Evolutionary conservation across 106 monocot species (phyloP), one percentile per base, ranked within the genome.

Genomic region (Platanthera zijinensis): DNA sequence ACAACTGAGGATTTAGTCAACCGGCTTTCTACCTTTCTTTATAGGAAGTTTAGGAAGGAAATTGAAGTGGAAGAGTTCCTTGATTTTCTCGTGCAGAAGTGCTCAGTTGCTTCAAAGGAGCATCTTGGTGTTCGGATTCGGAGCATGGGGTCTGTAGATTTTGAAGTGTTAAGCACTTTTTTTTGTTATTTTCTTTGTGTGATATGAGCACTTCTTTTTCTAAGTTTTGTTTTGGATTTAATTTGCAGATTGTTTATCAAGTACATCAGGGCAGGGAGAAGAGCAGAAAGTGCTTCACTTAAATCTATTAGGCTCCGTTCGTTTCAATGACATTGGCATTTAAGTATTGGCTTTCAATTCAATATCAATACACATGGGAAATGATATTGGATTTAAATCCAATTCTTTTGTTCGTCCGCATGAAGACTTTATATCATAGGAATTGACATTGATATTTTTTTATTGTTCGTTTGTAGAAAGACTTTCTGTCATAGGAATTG

Each of bases 41-140:
- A 83, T 7, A 74, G 17, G 32, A 19, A 13, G 13, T 69, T 32
- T 53, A 49, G 18, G 13, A 74, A 78, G 83, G 78, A 78, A 48
- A 48, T 83, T 19, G 56, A 6, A 6, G 74, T 74, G 10, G 78
- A 78, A 56, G 78, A 83, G 67, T 83, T 78, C 49, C 67, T 83
- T 45, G 74, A 78, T 68, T 83, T 68, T 56, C 69, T 78, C 9
- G 50, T 78, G 74, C 13, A 74, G 25, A 83, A 83, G 57, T 71
- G 70, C 57, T 75, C 69, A n/a, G 76, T 81, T 69, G 15, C 74
- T 9, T 8, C 74, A 47, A 74, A 67, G 53, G 82, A 77, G 49
- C 51, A 77, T 13, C 66, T 82, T 21, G 82, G 82, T 7, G 82
- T 82, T 59, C 50, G 82, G 45, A 74, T 82, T 64, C 82, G 73